Base-by-base conservation (phyloP, 495 filamentous ascomycete species). In the Lasiosphaeria ovina region DNA sequence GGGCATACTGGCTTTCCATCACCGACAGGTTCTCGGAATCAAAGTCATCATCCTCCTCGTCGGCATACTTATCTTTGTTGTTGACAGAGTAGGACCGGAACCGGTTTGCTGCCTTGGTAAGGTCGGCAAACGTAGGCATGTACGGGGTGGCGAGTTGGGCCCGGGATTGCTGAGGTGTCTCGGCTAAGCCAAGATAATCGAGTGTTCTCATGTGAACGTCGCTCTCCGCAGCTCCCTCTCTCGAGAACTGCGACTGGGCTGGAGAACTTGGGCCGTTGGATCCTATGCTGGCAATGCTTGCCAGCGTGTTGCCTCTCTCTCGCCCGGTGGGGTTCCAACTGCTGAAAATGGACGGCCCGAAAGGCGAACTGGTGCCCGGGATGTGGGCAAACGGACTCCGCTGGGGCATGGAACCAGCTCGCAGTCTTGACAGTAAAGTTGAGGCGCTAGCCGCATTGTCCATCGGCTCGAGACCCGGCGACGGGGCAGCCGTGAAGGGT, bases 41-140 rank as follows among this genome's bases (percentile, higher is more conserved):
- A 54, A 87, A 89, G 59, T 91, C 87, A 45, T 92, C 91, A 16
- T 95, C 89, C 32, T 97, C 93, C 62, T 97, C 92, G 58, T 96
- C 92, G 0, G 89, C 94, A 68, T 98, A 98, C 74, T 95, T 97
- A 71, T 97, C 94, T 73, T 95, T 97, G 45, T 95, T 94, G 73
- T 98, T 98, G 51, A 98, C 94, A 24, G 94, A 98, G 72, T 97
- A 98, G 35, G 94, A 98, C 16, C 94, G 86, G 75, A 97, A 92
- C 50, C 94, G 84, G 73, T 89, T 98, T 56, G 89, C 82, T 61
- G 86, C 91, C 72, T 88, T 90, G 62, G 85, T 87, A 66, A 90
- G 84, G 55, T 83, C 81, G 51, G 85, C 85, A 66, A 94, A 77
- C 60, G 90, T 90, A 51, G 89, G 89, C n/a, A 96, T 77, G 64